phyloP scores from a whole-genome alignment of 2,329 filamentous ascomycete species.

The Aspergillus spinulosporus region DNA sequence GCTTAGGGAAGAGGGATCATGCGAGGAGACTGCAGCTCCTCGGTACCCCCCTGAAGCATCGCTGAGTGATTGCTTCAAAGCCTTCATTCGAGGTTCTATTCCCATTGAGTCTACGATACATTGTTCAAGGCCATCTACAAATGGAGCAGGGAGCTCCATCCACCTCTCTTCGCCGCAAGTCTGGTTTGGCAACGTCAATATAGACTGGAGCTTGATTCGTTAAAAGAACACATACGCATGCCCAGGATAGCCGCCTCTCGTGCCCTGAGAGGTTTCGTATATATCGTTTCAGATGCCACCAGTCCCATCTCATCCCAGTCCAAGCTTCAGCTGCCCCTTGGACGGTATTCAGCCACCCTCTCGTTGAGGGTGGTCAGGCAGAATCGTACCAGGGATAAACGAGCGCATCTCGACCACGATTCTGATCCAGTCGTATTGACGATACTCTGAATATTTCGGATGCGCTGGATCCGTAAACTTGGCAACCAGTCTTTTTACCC shows the following conservation, averaged over 20 bases:
- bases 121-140: not conserved
- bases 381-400: not conserved
- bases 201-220: no score
- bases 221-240: not conserved
- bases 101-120: not conserved
- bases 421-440: not conserved
- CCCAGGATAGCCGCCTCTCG: not conserved
- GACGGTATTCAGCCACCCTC: not conserved
- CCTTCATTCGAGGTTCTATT: not conserved
- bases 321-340: not conserved
- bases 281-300: not conserved
- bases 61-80: not conserved
- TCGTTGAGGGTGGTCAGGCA: accelerated
- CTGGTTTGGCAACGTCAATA: not conserved
- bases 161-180: not conserved
- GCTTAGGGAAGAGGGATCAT: no score
- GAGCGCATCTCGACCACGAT: not conserved
- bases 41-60: no score
- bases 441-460: not conserved
- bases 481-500: not conserved
- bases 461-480: not conserved
- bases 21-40: no score
- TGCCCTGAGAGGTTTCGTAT: not conserved
- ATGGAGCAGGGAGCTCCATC: not conserved
- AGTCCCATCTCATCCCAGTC: conserved; percentile 1